Evolutionary conservation across 495 filamentous ascomycete species (phyloP), one percentile per base, ranked within the genome.

Genomic region (Penicillium dipodomyicola): DNA sequence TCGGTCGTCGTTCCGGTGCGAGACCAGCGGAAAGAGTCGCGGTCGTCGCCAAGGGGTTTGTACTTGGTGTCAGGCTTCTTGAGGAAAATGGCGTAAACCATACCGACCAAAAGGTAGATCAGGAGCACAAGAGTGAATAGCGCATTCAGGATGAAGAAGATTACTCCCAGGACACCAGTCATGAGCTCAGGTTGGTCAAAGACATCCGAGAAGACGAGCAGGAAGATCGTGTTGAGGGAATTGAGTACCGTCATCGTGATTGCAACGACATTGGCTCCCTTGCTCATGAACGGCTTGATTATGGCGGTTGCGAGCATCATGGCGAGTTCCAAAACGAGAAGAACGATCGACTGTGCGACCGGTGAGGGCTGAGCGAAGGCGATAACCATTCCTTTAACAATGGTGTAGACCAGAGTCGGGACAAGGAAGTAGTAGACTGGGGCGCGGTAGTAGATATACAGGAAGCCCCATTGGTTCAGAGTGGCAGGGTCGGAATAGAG

Each of bases 381-480:
- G 62, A 97, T 86, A 69, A 96, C 94, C 79, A 96, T 86, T 47
- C 86, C 82, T 77, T 97, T 97, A 67, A 94, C 57, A 12, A 97
- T 68, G 40, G 86, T 85, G 65, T 97, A 96, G 25, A 77, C 69
- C 43, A 97, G 79, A 20, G 88, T 63, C 1, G 92, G 92, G 12
- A 92, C 82, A 67, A 97, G 87, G 72, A 95, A 98, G 76, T 93
- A 98, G 78, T 96, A 98, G 8, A 90, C 89, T 1, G 92, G 91
- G 15, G 94, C 93, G 59, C 90, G 87, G 79, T 96, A 97, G 72
- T 97, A 92, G 50, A 97, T 88, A 66, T 98, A 98, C 32, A 98
- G 77, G 77, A 97, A 97, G 15, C 94, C 94, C 93, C 93, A 97
- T 73, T 96, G 94, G 82, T 96, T 97, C 58, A 98, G 74, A 23